phyloP scores from a whole-genome alignment of 1,284 basidiomycete genomes.

The Rhodotorula sp. region DNA sequence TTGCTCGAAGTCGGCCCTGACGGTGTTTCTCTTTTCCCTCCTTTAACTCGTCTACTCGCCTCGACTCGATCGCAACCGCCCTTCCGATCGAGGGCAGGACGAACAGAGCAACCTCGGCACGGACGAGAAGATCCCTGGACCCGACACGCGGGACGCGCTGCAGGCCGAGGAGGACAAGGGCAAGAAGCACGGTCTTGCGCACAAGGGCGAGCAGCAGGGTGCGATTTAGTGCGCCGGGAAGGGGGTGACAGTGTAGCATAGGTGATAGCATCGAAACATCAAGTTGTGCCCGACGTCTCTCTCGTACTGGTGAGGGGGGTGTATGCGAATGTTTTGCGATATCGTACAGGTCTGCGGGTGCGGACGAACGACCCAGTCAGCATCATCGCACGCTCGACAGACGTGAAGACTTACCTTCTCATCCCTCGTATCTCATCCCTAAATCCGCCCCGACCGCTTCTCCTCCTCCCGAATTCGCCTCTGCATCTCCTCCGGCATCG shows the following conservation, averaged over 20 bases:
- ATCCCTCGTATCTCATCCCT: no score
- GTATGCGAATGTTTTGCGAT: neutral
- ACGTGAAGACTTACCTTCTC: neutral
- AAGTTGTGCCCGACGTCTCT: neutral
- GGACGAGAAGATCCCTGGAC: neutral
- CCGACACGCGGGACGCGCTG: constrained; percentile 5
- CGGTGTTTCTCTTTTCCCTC: neutral
- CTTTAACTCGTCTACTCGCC: no score
- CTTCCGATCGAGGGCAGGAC: neutral
- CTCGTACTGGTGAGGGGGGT: no score
- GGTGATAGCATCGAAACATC: neutral
- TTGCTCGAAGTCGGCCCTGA: neutral
- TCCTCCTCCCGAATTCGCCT: constrained; percentile 8
- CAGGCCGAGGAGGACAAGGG: constrained; percentile 1
- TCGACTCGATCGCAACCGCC: neutral
- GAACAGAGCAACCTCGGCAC: constrained; percentile 9
- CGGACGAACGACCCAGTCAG: neutral
- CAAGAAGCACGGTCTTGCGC: constrained; percentile 9
- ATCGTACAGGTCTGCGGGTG: neutral
- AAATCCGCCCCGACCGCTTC: neutral
- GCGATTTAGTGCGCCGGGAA: neutral
- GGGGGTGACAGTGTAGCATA: neutral
- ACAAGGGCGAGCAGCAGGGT: constrained; percentile 10
- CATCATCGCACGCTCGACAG: neutral
- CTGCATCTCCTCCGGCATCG: constrained; percentile 12